Evolutionary conservation across 148 eudicot genomes (phyloP).

Genomic region (Euryodendron excelsum): DNA sequence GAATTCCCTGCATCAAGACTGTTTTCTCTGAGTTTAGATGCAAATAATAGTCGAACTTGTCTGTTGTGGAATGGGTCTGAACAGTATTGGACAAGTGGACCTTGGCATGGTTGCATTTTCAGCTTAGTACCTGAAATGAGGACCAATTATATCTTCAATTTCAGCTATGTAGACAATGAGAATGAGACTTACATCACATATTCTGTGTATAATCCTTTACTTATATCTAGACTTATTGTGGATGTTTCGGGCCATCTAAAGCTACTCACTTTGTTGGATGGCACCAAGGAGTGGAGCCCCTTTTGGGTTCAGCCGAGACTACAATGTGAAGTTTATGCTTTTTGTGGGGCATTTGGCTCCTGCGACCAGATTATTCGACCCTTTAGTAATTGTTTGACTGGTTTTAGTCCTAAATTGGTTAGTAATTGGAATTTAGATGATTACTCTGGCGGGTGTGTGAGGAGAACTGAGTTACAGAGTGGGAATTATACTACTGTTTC

Average conservation of each 20-base stretch:
- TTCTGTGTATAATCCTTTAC: constrained; percentile 21
- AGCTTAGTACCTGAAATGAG: constrained; percentile 51
- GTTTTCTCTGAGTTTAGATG: constrained; percentile 36
- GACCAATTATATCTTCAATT: constrained; percentile 37
- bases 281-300: constrained; percentile 37
- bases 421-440: constrained; percentile 41
- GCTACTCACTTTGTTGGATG: constrained; percentile 38
- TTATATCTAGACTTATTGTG: constrained; percentile 45
- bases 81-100: constrained; percentile 32
- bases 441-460: constrained; percentile 48
- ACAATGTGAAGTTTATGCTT: constrained; percentile 54
- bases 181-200: constrained; percentile 59
- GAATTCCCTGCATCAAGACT: constrained; percentile 28
- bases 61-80: constrained; percentile 33
- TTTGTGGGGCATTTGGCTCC: constrained; percentile 53
- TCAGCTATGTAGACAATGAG: constrained; percentile 38
- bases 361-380: constrained; percentile 38
- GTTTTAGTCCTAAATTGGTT: constrained; percentile 25
- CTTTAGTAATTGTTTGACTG: constrained; percentile 42
- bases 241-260: constrained; percentile 49
- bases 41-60: constrained; percentile 19
- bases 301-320: constrained; percentile 55
- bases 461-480: constrained; percentile 30
- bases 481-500: constrained; percentile 14
- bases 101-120: constrained; percentile 47